Evolutionary conservation across 116 monocot genomes (phyloP).

Genomic region (Phalaenopsis hybrid): DNA sequence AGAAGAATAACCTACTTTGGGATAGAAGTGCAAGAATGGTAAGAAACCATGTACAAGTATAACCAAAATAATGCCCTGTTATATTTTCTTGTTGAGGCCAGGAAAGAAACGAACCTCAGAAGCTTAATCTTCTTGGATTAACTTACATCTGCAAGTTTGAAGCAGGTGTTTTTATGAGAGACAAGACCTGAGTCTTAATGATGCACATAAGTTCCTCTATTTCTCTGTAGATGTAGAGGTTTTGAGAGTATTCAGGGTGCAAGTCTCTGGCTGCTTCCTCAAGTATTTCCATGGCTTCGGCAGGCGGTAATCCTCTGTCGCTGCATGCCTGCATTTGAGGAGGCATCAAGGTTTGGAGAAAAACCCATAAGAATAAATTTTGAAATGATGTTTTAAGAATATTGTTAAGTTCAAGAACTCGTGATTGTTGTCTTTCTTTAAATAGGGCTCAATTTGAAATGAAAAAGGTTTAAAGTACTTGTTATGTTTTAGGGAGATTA

Average conservation of each 20-base stretch:
- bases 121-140: background rate
- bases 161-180: background rate
- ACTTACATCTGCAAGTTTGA: background rate
- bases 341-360: no score
- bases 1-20: background rate
- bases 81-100: no score
- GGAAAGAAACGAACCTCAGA: no score
- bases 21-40: background rate
- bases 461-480: no score
- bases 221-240: slow-evolving; percentile 5
- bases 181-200: slow-evolving; percentile 6
- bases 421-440: no score
- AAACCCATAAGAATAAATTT: no score
- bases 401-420: no score
- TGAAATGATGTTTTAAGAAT: no score
- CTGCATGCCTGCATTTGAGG: background rate
- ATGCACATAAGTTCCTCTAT: slow-evolving; percentile 1
- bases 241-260: background rate
- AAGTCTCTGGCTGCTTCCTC: background rate
- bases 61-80: background rate
- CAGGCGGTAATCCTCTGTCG: slow-evolving; percentile 1
- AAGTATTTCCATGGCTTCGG: slow-evolving; percentile 8
- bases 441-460: no score
- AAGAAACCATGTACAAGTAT: background rate
- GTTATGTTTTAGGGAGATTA: no score